These are phyloP conservation scores for Golubevia sp. DNA, from an alignment of 1,284 basidiomycete species.

Conservation along the genomic window DNA sequence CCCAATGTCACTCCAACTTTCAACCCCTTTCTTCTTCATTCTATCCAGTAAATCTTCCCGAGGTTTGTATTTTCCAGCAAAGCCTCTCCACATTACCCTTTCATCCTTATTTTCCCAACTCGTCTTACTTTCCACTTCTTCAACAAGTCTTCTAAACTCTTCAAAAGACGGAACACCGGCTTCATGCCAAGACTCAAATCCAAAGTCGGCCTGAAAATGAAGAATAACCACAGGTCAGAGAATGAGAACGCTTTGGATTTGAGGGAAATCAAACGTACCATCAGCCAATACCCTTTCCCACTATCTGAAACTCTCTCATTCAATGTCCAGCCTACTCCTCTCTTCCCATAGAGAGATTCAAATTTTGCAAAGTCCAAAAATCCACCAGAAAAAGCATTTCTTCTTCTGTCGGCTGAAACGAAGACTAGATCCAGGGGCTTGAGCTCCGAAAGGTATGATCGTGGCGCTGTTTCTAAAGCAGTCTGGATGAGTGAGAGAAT, in stretches of 20 bases:
- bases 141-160: slow-evolving; percentile 20
- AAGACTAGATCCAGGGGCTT: too few relatives aligned
- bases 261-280: not conserved
- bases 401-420: too few relatives aligned
- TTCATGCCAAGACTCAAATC: slow-evolving; percentile 41
- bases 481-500: too few relatives aligned
- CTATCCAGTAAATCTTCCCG: slow-evolving; percentile 21
- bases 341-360: slow-evolving; percentile 21
- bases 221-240: too few relatives aligned
- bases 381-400: slow-evolving; percentile 5
- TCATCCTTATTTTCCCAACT: slow-evolving; percentile 24
- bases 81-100: slow-evolving; percentile 22
- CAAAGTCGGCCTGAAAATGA: too few relatives aligned
- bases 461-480: too few relatives aligned
- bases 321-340: slow-evolving; percentile 21
- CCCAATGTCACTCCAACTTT: slow-evolving; percentile 29
- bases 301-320: slow-evolving; percentile 12
- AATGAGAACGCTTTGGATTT: slow-evolving; percentile 16
- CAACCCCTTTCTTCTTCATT: slow-evolving; percentile 17
- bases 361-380: slow-evolving; percentile 25
- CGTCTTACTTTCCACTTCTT: slow-evolving; percentile 14
- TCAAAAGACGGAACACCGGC: slow-evolving; percentile 27
- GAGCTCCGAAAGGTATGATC: too few relatives aligned
- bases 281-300: too few relatives aligned
- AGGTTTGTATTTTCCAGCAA: slow-evolving; percentile 25